Evolutionary conservation across 257 asterid species (phyloP).

Genomic region (Verbena officinalis): DNA sequence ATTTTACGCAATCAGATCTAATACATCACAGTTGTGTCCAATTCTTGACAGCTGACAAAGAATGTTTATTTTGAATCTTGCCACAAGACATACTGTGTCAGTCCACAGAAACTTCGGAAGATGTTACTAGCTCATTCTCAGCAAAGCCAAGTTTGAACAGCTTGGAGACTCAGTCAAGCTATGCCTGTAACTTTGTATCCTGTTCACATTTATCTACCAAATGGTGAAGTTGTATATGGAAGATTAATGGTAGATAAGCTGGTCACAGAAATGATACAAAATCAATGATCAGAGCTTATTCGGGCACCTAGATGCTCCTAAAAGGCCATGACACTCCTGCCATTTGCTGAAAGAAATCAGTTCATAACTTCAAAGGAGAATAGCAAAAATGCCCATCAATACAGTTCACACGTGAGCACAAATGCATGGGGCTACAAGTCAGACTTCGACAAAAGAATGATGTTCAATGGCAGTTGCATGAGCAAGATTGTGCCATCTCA

Average conservation of each 20-base stretch:
- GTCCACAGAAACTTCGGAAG: neutral
- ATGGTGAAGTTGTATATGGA: slow-evolving; percentile 15
- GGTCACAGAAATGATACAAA: slow-evolving; percentile 1
- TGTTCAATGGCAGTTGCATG: slow-evolving; percentile 3
- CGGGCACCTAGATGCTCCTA: slow-evolving; percentile 10
- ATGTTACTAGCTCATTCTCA: neutral
- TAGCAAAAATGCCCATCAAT: slow-evolving; percentile 3
- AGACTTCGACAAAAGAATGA: too few relatives aligned
- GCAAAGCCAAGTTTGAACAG: neutral
- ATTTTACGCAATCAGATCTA: neutral
- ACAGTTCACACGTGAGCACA: too few relatives aligned
- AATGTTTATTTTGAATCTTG: slow-evolving; percentile 6
- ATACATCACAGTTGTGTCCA: slow-evolving; percentile 9
- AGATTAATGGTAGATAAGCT: slow-evolving; percentile 9
- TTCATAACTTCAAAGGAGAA: slow-evolving; percentile 10
- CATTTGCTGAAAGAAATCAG: slow-evolving; percentile 14
- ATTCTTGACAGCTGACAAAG: neutral
- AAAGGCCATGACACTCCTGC: slow-evolving; percentile 14
- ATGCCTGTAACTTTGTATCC: slow-evolving; percentile 2
- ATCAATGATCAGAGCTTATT: neutral
- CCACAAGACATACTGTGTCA: neutral
- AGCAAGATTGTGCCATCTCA: slow-evolving; percentile 14
- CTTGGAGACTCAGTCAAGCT: neutral
- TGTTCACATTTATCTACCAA: slow-evolving; percentile 8
- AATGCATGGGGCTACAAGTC: too few relatives aligned